These are phyloP conservation scores for Ascochyta fabae DNA, from an alignment of 2,329 filamentous ascomycete genomes.

Conservation along the genomic window DNA sequence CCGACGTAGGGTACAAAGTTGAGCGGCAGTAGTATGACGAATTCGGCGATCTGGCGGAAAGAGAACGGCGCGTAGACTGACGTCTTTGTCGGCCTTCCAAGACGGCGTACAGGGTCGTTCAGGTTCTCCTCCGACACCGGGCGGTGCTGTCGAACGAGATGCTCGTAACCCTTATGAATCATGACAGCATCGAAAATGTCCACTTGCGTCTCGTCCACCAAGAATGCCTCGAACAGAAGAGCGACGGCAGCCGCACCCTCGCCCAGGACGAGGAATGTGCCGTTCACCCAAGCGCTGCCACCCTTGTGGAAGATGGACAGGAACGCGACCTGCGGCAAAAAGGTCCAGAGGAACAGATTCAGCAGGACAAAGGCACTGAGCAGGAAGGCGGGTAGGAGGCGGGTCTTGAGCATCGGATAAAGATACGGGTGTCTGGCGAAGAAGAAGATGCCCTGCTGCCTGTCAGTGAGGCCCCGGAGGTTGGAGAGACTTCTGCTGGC, in stretches of 20 bases:
- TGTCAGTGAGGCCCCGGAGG: conserved; percentile 17
- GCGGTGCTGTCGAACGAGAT: conserved; percentile 55
- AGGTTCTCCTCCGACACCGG: conserved; percentile 70
- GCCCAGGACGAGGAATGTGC: conserved; percentile 79
- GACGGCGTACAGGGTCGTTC: conserved; percentile 75
- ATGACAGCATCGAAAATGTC: conserved; percentile 80
- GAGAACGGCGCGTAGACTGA: conserved; percentile 90
- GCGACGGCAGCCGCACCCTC: conserved; percentile 68
- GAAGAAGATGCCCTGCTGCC: conserved; percentile 75
- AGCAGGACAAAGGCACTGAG: conserved; percentile 83
- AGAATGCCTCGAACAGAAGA: conserved; percentile 59
- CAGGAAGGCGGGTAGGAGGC: conserved; percentile 79
- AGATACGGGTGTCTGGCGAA: conserved; percentile 79
- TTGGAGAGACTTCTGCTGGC: not conserved
- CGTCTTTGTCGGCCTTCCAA: conserved; percentile 79
- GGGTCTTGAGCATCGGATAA: conserved; percentile 78
- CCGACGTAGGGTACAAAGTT: conserved; percentile 88
- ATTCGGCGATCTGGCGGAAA: conserved; percentile 86
- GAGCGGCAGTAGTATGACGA: conserved; percentile 70
- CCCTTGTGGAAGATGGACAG: conserved; percentile 85
- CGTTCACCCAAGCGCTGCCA: conserved; percentile 85
- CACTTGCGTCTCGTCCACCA: conserved; percentile 75
- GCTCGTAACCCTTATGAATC: conserved; percentile 73
- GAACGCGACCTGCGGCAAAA: conserved; percentile 87
- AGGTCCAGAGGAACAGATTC: conserved; percentile 87